Percentiles rank a stretch among this genome's conserved stretches.
These are phyloP conservation scores for Cyclocybe aegerita DNA, from an alignment of 768 basidiomycete genomes.

Conservation along the genomic window DNA sequence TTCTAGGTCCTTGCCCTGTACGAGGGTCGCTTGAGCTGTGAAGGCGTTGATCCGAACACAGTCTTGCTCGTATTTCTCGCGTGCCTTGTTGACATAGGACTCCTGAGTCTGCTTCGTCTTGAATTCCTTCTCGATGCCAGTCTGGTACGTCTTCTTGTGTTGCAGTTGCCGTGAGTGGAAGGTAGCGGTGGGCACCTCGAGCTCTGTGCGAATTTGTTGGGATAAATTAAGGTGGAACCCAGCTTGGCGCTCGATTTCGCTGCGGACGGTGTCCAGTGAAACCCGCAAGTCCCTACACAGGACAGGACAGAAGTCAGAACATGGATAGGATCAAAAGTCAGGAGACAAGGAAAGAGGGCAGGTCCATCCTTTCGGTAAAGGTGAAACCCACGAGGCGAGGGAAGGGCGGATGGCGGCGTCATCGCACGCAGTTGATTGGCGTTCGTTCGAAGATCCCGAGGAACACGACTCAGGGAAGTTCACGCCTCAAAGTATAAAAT, in stretches of 20 bases:
- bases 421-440: background rate
- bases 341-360: background rate
- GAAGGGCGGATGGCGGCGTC: background rate
- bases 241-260: conserved; percentile 85
- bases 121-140: conserved; percentile 84
- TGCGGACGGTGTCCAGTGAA: conserved; percentile 74
- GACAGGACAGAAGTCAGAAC: conserved; percentile 12
- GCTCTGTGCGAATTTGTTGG: conserved; percentile 68
- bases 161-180: conserved; percentile 67
- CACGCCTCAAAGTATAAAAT: background rate
- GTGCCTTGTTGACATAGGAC: conserved; percentile 80
- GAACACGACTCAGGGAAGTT: conserved; percentile 4
- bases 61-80: conserved; percentile 92
- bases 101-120: conserved; percentile 89
- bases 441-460: background rate
- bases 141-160: conserved; percentile 73
- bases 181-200: conserved; percentile 63
- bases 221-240: conserved; percentile 72
- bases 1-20: conserved; percentile 93
- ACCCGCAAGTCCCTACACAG: conserved; percentile 71
- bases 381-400: background rate
- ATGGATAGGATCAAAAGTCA: conserved; percentile 1
- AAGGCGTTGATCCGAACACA: conserved; percentile 92
- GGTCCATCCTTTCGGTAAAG: background rate
- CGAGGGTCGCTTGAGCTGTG: conserved; percentile 86